phyloP scores from a whole-genome alignment of 2,329 filamentous ascomycete species.

The Penicillium sp. region DNA sequence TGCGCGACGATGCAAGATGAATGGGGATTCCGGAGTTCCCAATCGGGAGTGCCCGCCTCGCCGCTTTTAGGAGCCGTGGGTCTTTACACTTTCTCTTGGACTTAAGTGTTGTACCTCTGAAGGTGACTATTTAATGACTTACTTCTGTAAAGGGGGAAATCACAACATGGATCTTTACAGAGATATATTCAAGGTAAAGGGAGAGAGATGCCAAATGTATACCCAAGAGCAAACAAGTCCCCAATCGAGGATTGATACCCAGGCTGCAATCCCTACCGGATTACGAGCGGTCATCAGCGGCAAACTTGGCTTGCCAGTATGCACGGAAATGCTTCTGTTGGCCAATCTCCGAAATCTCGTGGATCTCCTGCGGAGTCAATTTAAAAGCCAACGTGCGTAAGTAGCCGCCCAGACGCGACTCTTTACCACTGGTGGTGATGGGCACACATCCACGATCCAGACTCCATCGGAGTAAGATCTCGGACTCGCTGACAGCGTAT shows the following conservation, averaged over 20 bases:
- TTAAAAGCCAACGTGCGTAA: conserved; percentile 52
- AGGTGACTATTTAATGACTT: no score
- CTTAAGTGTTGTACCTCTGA: no score
- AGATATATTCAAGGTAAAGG: no score
- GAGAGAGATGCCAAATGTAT: no score
- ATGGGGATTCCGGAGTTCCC: conserved; percentile 12
- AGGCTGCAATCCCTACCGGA: no score
- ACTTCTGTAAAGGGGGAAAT: no score
- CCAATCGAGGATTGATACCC: no score
- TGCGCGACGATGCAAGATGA: conserved; percentile 1
- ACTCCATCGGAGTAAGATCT: conserved; percentile 55
- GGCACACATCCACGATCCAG: conserved; percentile 56
- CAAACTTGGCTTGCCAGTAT: conserved; percentile 49
- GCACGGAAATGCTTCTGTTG: conserved; percentile 47
- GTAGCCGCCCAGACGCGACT: conserved; percentile 55
- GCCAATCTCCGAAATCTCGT: conserved; percentile 48
- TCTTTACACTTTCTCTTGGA: background rate
- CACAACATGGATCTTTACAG: no score
- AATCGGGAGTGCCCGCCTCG: conserved; percentile 8
- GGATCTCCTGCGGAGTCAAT: conserved; percentile 53
- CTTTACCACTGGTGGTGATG: conserved; percentile 57
- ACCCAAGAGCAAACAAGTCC: no score
- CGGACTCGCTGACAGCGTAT: conserved; percentile 53
- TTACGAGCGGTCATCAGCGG: conserved; percentile 39
- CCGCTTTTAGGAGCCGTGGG: conserved; percentile 17